phyloP scores from a whole-genome alignment of 768 basidiomycete genomes.

The Scleroderma bovista region DNA sequence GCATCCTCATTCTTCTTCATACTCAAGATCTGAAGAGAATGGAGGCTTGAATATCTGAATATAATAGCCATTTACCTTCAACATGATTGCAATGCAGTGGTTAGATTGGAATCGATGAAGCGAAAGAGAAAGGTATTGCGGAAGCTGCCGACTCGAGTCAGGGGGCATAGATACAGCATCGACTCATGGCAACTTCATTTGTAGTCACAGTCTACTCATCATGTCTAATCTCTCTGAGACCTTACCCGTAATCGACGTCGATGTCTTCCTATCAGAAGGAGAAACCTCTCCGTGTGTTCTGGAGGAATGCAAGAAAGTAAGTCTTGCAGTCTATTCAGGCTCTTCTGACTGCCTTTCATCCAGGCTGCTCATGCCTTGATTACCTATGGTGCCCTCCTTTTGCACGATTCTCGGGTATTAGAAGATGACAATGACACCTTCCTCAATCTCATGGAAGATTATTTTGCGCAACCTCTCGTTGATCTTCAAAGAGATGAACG shows the following conservation, averaged over 20 bases:
- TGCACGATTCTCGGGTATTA: constrained; percentile 80
- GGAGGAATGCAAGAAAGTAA: constrained; percentile 64
- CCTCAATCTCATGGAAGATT: constrained; percentile 89
- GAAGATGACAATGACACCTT: constrained; percentile 79
- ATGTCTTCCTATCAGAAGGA: constrained; percentile 53
- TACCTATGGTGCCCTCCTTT: constrained; percentile 77
- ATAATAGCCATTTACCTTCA: constrained; percentile 32
- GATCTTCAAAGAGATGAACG: constrained; percentile 71
- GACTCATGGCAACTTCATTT: too few species aligned
- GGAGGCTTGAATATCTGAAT: constrained; percentile 5
- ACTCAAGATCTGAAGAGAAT: constrained; percentile 77
- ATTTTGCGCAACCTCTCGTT: constrained; percentile 69
- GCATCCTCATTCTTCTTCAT: constrained; percentile 99
- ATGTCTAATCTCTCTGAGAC: constrained; percentile 41
- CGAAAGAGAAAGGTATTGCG: constrained; percentile 20
- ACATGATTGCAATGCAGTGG: constrained; percentile 27
- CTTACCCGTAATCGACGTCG: constrained; percentile 73
- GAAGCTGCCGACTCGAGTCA: constrained; percentile 32
- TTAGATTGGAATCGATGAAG: constrained; percentile 7
- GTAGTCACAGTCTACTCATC: constrained; percentile 21
- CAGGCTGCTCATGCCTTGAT: constrained; percentile 82
- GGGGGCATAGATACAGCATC: too few species aligned
- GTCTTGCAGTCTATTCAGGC: neutral
- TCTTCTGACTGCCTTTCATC: neutral
- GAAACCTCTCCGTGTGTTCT: constrained; percentile 41